A percentile compares a stretch with the other conserved stretches of the same genome.
These are phyloP conservation scores for Syzygium aqueum DNA, from an alignment of 345 rosid genomes.

Conservation along the genomic window DNA sequence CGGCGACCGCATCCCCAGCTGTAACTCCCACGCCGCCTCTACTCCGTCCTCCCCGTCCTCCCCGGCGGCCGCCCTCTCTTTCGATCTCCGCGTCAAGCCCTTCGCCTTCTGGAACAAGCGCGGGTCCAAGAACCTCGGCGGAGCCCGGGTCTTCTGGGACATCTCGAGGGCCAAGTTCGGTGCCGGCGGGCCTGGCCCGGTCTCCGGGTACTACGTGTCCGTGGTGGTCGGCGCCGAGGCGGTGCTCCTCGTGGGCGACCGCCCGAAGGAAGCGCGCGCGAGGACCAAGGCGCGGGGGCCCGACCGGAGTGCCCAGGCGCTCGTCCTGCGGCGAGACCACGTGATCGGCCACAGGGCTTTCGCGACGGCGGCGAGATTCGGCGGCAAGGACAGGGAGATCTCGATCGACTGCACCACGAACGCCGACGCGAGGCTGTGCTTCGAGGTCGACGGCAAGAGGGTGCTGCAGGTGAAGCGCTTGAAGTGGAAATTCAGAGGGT, in stretches of 20 bases:
- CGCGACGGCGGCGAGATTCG: conserved; percentile 50
- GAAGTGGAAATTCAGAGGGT: conserved; percentile 89
- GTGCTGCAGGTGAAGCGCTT: conserved; percentile 60
- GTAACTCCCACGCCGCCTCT: not conserved
- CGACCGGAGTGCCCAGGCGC: conserved; percentile 26
- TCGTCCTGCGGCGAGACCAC: conserved; percentile 62
- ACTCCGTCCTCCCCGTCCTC: not conserved
- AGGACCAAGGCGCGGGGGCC: conserved; percentile 27
- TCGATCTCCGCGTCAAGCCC: conserved; percentile 53
- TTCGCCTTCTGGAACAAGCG: conserved; percentile 65
- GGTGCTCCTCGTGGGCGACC: conserved; percentile 63
- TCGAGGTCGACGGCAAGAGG: conserved; percentile 39
- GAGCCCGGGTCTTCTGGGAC: conserved; percentile 62
- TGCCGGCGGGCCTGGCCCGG: conserved; percentile 60
- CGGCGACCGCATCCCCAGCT: not conserved
- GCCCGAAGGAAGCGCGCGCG: conserved; percentile 38
- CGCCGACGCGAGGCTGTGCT: conserved; percentile 45
- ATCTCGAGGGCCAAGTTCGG: conserved; percentile 63
- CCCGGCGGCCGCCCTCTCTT: conserved; percentile 11
- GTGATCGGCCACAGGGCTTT: conserved; percentile 52
- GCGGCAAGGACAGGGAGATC: conserved; percentile 60
- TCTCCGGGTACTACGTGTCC: conserved; percentile 65
- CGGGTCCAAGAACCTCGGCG: conserved; percentile 41
- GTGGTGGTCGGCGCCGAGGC: conserved; percentile 58
- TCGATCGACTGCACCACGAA: conserved; percentile 50